A percentile compares a stretch with the other conserved stretches of the same genome.
Conservation (phyloP, 768 basidiomycete genomes). For the Boletales sp. region DNA sequence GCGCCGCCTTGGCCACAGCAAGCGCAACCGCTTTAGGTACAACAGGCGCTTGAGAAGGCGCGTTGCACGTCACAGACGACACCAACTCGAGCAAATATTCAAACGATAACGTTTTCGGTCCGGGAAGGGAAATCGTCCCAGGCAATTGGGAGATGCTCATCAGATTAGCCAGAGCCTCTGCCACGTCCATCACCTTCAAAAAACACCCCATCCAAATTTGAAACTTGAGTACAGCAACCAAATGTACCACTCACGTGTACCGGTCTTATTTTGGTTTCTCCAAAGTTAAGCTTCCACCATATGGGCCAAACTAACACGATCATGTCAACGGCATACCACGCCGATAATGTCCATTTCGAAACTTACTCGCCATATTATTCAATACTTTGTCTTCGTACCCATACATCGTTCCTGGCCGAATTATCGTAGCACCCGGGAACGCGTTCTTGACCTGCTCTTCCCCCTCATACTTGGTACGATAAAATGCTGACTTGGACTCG, state of each 20-base stretch:
- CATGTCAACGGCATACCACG: constrained; percentile 9
- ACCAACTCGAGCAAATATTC: constrained; percentile 80
- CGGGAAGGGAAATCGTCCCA: constrained; percentile 78
- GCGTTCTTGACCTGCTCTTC: constrained; percentile 81
- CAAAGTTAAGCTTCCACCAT: constrained; percentile 92
- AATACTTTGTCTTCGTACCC: constrained; percentile 95
- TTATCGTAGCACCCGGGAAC: constrained; percentile 84
- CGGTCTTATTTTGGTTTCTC: constrained; percentile 82
- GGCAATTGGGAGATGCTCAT: constrained; percentile 58
- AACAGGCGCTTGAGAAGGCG: constrained; percentile 66
- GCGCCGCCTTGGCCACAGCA: constrained; percentile 58
- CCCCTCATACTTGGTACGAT: constrained; percentile 85
- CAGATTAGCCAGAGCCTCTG: constrained; percentile 83
- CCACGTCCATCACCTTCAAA: constrained; percentile 84
- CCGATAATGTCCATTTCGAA: constrained; percentile 2
- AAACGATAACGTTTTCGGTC: constrained; percentile 81
- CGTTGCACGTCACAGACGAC: constrained; percentile 72
- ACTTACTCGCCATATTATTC: constrained; percentile 87
- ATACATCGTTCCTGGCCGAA: constrained; percentile 81
- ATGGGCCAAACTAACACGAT: constrained; percentile 67
- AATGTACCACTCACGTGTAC: constrained; percentile 67
- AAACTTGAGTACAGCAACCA: constrained; percentile 16
- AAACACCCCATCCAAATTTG: constrained; percentile 5
- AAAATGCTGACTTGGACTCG: constrained; percentile 77
- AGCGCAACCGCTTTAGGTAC: constrained; percentile 74